phyloP scores from a whole-genome alignment of 306 rosid genomes.

The Begonia fuchsioides region DNA sequence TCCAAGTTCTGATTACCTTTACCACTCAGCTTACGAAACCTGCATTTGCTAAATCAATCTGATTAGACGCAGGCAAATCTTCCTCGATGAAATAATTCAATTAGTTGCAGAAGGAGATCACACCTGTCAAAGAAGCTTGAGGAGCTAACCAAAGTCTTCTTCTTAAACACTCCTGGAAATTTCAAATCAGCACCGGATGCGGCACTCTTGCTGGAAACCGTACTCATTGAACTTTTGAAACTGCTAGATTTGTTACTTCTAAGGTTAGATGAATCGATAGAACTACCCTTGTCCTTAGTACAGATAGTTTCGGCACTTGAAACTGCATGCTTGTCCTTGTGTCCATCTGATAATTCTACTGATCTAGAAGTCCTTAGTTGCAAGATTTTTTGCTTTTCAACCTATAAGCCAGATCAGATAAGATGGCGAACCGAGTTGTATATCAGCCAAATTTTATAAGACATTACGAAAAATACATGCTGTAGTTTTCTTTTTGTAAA shows the following conservation, averaged over 20 bases:
- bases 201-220: constrained; percentile 15
- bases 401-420: constrained; percentile 23
- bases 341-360: constrained; percentile 23
- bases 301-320: constrained; percentile 10
- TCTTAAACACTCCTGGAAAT: constrained; percentile 22
- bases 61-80: not conserved
- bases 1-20: constrained; percentile 36
- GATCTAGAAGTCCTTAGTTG: constrained; percentile 32
- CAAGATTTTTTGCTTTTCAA: constrained; percentile 79
- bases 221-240: constrained; percentile 16
- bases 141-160: constrained; percentile 32
- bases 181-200: constrained; percentile 15
- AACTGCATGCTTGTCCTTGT: constrained; percentile 17
- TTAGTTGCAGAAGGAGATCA: not conserved
- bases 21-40: constrained; percentile 42
- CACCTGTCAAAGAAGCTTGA: constrained; percentile 70
- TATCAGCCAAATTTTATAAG: too few species aligned
- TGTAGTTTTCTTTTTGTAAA: too few species aligned
- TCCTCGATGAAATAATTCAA: not conserved
- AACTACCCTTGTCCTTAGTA: constrained; percentile 20
- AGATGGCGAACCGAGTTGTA: constrained; percentile 1
- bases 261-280: constrained; percentile 15
- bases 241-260: constrained; percentile 25
- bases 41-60: constrained; percentile 13
- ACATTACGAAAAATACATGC: too few species aligned